These are phyloP conservation scores for Glaciozyma martinii DNA, from an alignment of 768 basidiomycete genomes.

Conservation along the genomic window DNA sequence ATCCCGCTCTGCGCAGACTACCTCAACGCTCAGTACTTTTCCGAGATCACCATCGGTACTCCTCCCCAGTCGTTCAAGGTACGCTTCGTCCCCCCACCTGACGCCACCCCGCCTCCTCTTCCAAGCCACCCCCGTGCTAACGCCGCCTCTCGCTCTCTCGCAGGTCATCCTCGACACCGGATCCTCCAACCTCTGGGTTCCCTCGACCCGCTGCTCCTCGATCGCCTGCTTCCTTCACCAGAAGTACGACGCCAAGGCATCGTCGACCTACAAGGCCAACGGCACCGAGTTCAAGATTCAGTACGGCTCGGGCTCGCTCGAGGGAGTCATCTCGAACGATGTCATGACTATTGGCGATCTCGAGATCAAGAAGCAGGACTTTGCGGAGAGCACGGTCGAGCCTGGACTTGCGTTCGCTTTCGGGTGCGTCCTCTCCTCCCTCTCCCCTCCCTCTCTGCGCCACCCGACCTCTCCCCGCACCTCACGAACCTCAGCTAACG, in stretches of 20 bases:
- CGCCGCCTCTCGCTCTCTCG: neutral
- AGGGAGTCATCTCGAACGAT: slow-evolving; percentile 88
- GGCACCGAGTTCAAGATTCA: slow-evolving; percentile 80
- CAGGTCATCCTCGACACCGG: slow-evolving; percentile 66
- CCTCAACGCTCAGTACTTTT: slow-evolving; percentile 91
- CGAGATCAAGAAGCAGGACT: slow-evolving; percentile 62
- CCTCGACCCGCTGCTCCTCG: slow-evolving; percentile 60
- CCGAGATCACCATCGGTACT: slow-evolving; percentile 70
- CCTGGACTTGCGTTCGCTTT: slow-evolving; percentile 82
- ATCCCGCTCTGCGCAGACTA: slow-evolving; percentile 56
- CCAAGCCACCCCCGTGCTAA: neutral
- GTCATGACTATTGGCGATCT: slow-evolving; percentile 72
- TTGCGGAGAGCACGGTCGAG: slow-evolving; percentile 91
- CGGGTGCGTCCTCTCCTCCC: neutral
- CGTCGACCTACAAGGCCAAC: slow-evolving; percentile 80
- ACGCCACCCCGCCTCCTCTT: slow-evolving; percentile 67
- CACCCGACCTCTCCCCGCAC: neutral
- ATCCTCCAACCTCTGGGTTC: slow-evolving; percentile 32
- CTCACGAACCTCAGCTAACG: neutral
- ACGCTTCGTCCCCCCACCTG: slow-evolving; percentile 8
- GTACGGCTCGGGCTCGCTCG: slow-evolving; percentile 93
- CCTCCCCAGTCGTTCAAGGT: slow-evolving; percentile 64
- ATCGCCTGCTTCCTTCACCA: slow-evolving; percentile 87
- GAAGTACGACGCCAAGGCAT: slow-evolving; percentile 62
- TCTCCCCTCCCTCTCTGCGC: neutral